These are phyloP conservation scores for Curvularia sp. DNA, from an alignment of 2,329 filamentous ascomycete species.

Conservation along the genomic window DNA sequence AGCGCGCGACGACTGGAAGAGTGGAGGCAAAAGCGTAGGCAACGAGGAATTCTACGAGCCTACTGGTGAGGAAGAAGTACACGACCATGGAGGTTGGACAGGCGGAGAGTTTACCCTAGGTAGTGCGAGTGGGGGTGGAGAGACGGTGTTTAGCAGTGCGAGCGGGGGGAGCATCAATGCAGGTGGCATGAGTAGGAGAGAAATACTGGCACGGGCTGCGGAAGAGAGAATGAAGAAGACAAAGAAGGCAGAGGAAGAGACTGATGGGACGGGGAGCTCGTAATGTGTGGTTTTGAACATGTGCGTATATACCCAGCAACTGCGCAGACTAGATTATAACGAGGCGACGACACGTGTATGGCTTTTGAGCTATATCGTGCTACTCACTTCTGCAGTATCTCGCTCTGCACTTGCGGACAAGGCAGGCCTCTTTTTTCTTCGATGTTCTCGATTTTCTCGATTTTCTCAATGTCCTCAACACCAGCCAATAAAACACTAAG, in stretches of 20 bases:
- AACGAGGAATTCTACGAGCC: slow-evolving; percentile 47
- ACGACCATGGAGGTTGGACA: slow-evolving; percentile 55
- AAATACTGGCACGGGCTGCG: slow-evolving; percentile 76
- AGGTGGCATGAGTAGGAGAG: slow-evolving; percentile 70
- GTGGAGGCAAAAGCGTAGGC: slow-evolving; percentile 62
- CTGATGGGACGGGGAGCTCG: slow-evolving; percentile 29
- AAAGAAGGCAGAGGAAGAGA: slow-evolving; percentile 52
- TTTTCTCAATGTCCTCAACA: neutral
- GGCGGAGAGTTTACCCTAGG: slow-evolving; percentile 52
- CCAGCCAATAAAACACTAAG: neutral
- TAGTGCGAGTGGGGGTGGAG: slow-evolving; percentile 18
- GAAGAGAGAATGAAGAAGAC: slow-evolving; percentile 69
- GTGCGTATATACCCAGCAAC: slow-evolving; percentile 7
- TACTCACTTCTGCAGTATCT: neutral
- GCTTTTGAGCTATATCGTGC: neutral
- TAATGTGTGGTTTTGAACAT: neutral
- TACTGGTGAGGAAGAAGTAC: slow-evolving; percentile 36
- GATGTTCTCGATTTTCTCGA: neutral
- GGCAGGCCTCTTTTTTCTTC: too few relatives aligned
- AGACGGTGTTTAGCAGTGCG: slow-evolving; percentile 34
- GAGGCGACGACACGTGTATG: neutral
- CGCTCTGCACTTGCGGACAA: neutral
- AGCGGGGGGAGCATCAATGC: slow-evolving; percentile 37
- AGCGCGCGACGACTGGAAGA: slow-evolving; percentile 77
- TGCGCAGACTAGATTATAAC: neutral